phyloP scores from a whole-genome alignment of 164 flowering plant species.

The Buxus sempervirens region DNA sequence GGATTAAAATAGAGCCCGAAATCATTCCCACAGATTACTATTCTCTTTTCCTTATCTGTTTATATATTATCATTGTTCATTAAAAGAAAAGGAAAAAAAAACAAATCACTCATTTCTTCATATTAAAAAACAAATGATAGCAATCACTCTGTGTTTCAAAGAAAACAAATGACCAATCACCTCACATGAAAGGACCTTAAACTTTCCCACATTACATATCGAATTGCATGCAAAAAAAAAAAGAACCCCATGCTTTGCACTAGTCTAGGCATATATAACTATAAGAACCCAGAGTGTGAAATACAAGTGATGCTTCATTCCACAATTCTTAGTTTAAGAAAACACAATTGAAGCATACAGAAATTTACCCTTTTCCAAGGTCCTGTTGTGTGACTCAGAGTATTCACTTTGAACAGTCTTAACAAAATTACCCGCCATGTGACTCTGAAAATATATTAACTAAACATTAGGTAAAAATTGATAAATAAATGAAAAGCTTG shows the following conservation, averaged over 20 bases:
- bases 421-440: constrained; percentile 29
- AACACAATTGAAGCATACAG: neutral
- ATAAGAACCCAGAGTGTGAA: neutral
- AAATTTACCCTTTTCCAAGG: constrained; percentile 32
- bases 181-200: neutral
- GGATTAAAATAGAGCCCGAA: too few species aligned
- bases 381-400: constrained; percentile 40
- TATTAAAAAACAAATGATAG: too few species aligned
- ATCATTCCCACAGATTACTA: neutral
- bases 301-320: neutral
- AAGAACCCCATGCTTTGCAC: too few species aligned
- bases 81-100: neutral
- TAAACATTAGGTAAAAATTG: neutral
- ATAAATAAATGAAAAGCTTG: too few species aligned
- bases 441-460: constrained; percentile 27
- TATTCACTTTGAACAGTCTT: constrained; percentile 30
- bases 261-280: neutral
- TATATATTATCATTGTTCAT: too few species aligned
- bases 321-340: neutral
- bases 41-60: too few species aligned
- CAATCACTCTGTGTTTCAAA: neutral
- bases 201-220: too few species aligned
- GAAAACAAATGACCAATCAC: neutral
- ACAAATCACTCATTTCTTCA: too few species aligned
- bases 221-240: too few species aligned